Conservation (phyloP, 1,284 basidiomycete genomes). For the Heterobasidion irregulare region DNA sequence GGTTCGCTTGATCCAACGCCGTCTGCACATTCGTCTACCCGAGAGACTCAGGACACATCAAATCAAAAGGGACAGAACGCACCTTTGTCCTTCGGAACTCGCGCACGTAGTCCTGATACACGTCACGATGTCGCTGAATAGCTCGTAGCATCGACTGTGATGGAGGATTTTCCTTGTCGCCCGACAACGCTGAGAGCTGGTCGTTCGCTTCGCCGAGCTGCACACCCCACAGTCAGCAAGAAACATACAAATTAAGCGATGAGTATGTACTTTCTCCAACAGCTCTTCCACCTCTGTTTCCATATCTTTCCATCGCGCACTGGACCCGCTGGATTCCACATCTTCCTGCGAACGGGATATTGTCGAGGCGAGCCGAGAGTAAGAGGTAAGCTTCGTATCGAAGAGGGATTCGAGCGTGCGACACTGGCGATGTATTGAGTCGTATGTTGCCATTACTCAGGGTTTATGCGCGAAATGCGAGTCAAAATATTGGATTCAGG, state of each 20-base stretch:
- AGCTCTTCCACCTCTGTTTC: slow-evolving; percentile 85
- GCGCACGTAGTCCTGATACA: slow-evolving; percentile 80
- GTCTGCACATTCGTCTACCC: slow-evolving; percentile 72
- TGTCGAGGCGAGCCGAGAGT: slow-evolving; percentile 76
- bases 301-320: slow-evolving; percentile 69
- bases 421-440: slow-evolving; percentile 78
- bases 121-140: slow-evolving; percentile 85
- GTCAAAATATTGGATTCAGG: no score
- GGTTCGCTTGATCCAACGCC: slow-evolving; percentile 79
- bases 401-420: slow-evolving; percentile 87
- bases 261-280: slow-evolving; percentile 69
- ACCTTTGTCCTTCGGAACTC: slow-evolving; percentile 85
- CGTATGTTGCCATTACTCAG: slow-evolving; percentile 58
- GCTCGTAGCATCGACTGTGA: slow-evolving; percentile 83
- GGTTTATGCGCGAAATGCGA: slow-evolving; percentile 1
- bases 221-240: slow-evolving; percentile 5
- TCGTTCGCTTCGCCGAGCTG: slow-evolving; percentile 82
- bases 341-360: slow-evolving; percentile 58
- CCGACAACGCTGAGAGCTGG: slow-evolving; percentile 55
- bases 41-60: neutral
- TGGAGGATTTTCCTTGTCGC: slow-evolving; percentile 66
- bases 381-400: slow-evolving; percentile 84
- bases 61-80: slow-evolving; percentile 1
- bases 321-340: slow-evolving; percentile 62
- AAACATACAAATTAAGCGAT: neutral